Percentiles rank a stretch among this genome's conserved stretches.
phyloP scores from a whole-genome alignment of 2,329 filamentous ascomycete species.

The Ciborinia camelliae region DNA sequence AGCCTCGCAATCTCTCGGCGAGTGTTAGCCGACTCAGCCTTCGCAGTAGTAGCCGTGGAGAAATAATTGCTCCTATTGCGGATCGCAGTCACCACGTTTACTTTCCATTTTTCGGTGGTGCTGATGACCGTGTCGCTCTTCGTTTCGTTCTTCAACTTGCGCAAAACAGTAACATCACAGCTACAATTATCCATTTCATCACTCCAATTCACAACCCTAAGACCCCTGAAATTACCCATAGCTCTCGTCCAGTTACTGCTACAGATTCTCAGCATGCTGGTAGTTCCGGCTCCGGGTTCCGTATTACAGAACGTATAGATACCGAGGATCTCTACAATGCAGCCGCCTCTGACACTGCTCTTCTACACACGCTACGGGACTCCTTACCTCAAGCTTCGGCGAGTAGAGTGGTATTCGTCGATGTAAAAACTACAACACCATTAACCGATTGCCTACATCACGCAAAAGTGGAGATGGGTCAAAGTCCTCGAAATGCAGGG shows the following conservation, averaged over 20 bases:
- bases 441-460: conserved; percentile 45
- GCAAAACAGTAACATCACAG: conserved; percentile 73
- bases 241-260: conserved; percentile 7
- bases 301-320: conserved; percentile 27
- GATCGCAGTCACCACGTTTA: conserved; percentile 80
- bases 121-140: conserved; percentile 77
- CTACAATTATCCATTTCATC: conserved; percentile 65
- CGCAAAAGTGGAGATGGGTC: conserved; percentile 58
- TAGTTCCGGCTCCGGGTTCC: conserved; percentile 21
- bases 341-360: conserved; percentile 41
- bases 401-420: conserved; percentile 56
- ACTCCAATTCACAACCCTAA: conserved; percentile 28
- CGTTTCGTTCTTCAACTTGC: conserved; percentile 80
- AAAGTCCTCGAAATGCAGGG: conserved; percentile 61
- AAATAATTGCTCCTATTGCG: conserved; percentile 54
- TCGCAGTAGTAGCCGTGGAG: conserved; percentile 52
- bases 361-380: conserved; percentile 55
- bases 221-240: conserved; percentile 18
- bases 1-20: conserved; percentile 42
- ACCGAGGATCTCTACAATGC: conserved; percentile 28
- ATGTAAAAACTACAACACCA: conserved; percentile 44
- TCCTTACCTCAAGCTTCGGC: conserved; percentile 51
- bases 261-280: conserved; percentile 3
- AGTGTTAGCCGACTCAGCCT: conserved; percentile 57
- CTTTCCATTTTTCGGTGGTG: conserved; percentile 79